Evolutionary conservation across 441 rosid genomes (phyloP).

Genomic region (Adansonia grandidieri): DNA sequence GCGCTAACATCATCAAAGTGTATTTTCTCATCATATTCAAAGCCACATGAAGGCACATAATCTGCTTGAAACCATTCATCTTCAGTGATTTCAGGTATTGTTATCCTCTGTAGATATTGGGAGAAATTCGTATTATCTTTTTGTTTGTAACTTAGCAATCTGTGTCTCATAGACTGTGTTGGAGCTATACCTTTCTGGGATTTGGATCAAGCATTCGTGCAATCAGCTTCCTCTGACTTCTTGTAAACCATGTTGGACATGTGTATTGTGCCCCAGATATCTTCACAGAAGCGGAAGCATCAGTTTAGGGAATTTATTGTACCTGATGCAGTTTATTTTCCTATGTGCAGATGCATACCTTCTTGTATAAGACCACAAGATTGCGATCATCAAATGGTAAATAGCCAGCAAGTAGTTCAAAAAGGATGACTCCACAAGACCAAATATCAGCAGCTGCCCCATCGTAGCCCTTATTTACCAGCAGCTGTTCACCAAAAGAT

Average conservation of each 20-base stretch:
- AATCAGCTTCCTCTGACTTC: slow-evolving; percentile 63
- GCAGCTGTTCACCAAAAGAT: slow-evolving; percentile 53
- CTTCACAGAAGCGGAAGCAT: slow-evolving; percentile 35
- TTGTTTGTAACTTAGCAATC: slow-evolving; percentile 13
- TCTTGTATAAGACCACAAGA: slow-evolving; percentile 62
- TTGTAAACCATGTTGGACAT: slow-evolving; percentile 68
- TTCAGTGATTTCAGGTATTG: slow-evolving; percentile 64
- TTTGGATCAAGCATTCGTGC: slow-evolving; percentile 74
- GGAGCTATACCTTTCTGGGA: slow-evolving; percentile 56
- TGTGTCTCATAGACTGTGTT: not conserved
- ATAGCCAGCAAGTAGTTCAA: slow-evolving; percentile 72
- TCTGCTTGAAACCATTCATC: slow-evolving; percentile 74
- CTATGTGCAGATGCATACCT: slow-evolving; percentile 44
- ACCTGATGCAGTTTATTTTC: not conserved
- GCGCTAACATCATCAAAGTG: slow-evolving; percentile 56
- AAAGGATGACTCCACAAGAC: slow-evolving; percentile 89
- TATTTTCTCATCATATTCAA: slow-evolving; percentile 42
- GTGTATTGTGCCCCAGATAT: slow-evolving; percentile 71
- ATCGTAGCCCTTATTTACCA: slow-evolving; percentile 69
- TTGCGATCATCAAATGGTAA: slow-evolving; percentile 83
- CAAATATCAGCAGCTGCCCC: slow-evolving; percentile 94
- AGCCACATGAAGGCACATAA: slow-evolving; percentile 58
- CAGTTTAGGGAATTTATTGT: not conserved
- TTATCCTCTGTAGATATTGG: slow-evolving; percentile 59
- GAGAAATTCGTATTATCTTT: slow-evolving; percentile 17